Evolutionary conservation across 2,329 filamentous ascomycete genomes (phyloP), one percentile per base, ranked within the genome.

Genomic region (Coniochaeta hoffmannii): DNA sequence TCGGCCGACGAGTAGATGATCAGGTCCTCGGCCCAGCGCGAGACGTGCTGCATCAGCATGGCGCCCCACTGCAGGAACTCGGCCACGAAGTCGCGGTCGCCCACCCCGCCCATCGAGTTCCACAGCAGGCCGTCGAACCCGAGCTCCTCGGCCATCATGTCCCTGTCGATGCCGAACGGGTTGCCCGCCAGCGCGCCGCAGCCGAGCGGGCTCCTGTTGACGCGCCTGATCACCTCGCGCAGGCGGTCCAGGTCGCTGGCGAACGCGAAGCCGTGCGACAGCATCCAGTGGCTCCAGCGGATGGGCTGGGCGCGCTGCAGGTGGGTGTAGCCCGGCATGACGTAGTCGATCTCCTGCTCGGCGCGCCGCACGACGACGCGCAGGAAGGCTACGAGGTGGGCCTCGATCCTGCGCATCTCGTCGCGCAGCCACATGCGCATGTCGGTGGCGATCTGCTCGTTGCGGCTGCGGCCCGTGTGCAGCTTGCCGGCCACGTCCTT

Each of bases 311-410:
- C 89, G 54, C 89, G 86, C 73, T 96, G 90, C 34, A 94, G 74
- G 71, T 96, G 90, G 14, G 90, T 95, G 73, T 96, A 96, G 2
- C 89, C 89, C 1, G 90, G 90, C 88, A 96, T 94, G 65, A 95
- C 69, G 60, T 83, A 78, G 62, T 89, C 86, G 60, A 92, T 31
- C 64, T 94, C 88, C 34, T 76, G 71, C 76, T 90, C 87, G 1
- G 90, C 88, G 28, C 89, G 81, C 50, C 76, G 74, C 34, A 84
- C 79, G 14, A 86, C 82, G 50, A 91, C 87, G 64, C 82, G 76
- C 38, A 96, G 75, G 62, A 96, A 81, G 55, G 82, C 79, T 44
- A 83, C 76, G 4, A 96, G 77, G 63, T 85, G 83, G 34, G 63
- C 69, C 63, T 95, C 89, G 53, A 96, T 82, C 60, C 77, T 76